A percentile compares a stretch with the other conserved stretches of the same genome.
Conservation (phyloP, 2,329 filamentous ascomycete genomes). For the Nigrograna mackinnonii region DNA sequence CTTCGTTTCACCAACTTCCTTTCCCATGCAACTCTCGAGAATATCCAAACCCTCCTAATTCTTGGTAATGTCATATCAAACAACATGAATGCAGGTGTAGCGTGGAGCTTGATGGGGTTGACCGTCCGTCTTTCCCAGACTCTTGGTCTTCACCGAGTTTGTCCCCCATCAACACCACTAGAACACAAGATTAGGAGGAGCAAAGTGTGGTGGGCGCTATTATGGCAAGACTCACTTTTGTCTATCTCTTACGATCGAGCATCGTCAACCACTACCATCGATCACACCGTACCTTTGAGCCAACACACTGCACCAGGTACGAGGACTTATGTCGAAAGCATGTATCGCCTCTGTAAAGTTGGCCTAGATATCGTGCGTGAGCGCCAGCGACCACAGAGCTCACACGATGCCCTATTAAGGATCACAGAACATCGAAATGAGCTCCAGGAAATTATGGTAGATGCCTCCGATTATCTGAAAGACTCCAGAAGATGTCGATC, state of each 20-base stretch:
- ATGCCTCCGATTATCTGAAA: constrained; percentile 61
- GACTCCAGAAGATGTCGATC: constrained; percentile 54
- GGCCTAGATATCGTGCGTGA: constrained; percentile 64
- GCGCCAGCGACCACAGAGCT: constrained; percentile 57
- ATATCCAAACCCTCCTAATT: constrained; percentile 64
- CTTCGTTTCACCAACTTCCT: constrained; percentile 67
- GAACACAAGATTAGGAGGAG: constrained; percentile 46
- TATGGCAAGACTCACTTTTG: constrained; percentile 67
- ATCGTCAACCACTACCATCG: constrained; percentile 59
- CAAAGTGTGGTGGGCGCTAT: constrained; percentile 60
- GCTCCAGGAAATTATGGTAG: constrained; percentile 60
- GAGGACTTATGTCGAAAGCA: constrained; percentile 61
- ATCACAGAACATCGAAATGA: constrained; percentile 62
- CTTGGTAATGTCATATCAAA: constrained; percentile 66
- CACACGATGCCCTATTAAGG: constrained; percentile 56
- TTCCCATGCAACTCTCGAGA: constrained; percentile 63
- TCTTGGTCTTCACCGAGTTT: constrained; percentile 62
- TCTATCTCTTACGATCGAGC: constrained; percentile 67
- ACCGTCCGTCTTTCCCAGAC: constrained; percentile 64
- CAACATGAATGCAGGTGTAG: constrained; percentile 67
- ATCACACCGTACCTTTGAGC: constrained; percentile 45
- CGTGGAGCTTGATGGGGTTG: constrained; percentile 63
- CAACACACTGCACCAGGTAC: constrained; percentile 51
- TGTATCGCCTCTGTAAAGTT: constrained; percentile 59
- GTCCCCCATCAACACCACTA: constrained; percentile 55